These are phyloP conservation scores for Aspergillus haitiensis DNA, from an alignment of 495 filamentous ascomycete species.

Conservation along the genomic window DNA sequence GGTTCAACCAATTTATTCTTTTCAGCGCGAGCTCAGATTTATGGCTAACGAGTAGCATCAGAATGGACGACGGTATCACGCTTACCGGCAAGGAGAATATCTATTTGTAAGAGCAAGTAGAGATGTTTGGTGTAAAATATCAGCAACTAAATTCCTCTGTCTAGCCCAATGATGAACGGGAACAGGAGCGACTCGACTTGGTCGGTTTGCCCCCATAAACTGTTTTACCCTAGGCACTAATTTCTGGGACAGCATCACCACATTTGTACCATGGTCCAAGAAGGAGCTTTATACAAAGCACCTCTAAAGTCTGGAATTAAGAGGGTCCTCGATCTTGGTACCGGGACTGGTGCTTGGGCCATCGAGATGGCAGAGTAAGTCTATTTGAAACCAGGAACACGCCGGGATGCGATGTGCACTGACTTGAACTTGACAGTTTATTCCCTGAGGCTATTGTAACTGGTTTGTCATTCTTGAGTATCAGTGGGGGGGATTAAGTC, in stretches of 20 bases:
- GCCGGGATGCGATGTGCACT: neutral
- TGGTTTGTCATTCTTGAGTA: constrained; percentile 11
- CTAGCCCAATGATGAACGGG: constrained; percentile 36
- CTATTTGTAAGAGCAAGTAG: constrained; percentile 12
- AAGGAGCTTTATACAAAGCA: constrained; percentile 50
- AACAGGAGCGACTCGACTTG: constrained; percentile 66
- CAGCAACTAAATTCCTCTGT: neutral
- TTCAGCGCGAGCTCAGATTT: neutral
- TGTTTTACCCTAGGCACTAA: neutral
- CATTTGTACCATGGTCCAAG: constrained; percentile 45
- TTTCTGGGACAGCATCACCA: constrained; percentile 40
- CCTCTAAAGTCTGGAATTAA: constrained; percentile 43
- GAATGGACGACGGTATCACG: constrained; percentile 24
- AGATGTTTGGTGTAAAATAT: neutral
- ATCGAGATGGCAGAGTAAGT: constrained; percentile 50
- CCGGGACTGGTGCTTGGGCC: constrained; percentile 54
- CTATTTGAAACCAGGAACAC: neutral
- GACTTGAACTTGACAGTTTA: constrained; percentile 2
- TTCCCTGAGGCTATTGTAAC: constrained; percentile 21
- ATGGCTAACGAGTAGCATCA: neutral
- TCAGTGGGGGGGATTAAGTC: neutral
- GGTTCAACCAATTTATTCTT: neutral
- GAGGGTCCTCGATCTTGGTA: constrained; percentile 49
- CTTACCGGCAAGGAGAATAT: constrained; percentile 22
- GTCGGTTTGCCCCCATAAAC: constrained; percentile 45